phyloP scores from a whole-genome alignment of 805 yeast genomes.

The Peterozyma toletana region DNA sequence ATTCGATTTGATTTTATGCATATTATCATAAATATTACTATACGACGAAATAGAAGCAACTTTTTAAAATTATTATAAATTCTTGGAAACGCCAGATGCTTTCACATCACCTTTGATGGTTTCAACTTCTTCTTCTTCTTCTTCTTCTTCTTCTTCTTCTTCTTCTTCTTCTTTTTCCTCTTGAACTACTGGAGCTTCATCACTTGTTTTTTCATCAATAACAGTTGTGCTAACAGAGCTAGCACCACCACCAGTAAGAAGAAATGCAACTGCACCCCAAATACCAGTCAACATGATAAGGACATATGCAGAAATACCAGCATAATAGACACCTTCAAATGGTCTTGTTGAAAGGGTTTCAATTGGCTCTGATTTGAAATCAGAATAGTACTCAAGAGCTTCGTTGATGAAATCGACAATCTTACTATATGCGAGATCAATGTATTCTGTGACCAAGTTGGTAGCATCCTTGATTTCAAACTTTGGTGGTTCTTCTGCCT shows the following conservation, averaged over 20 bases:
- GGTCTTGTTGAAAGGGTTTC: constrained; percentile 38
- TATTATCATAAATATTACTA: too few species aligned
- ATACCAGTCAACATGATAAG: constrained; percentile 36
- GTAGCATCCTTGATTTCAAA: constrained; percentile 13
- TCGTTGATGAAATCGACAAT: constrained; percentile 14
- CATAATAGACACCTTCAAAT: constrained; percentile 40
- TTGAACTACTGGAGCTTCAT: constrained; percentile 7
- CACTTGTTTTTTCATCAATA: constrained; percentile 11
- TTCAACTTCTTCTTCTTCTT: constrained; percentile 12
- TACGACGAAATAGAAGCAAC: too few species aligned
- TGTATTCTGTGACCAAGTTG: constrained; percentile 4
- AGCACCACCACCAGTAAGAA: constrained; percentile 14
- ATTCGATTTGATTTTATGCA: too few species aligned
- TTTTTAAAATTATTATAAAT: too few species aligned
- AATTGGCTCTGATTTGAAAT: constrained; percentile 37
- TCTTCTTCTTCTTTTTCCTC: constrained; percentile 13
- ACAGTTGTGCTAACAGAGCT: constrained; percentile 5
- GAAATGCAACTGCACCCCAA: constrained; percentile 27
- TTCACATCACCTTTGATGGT: constrained; percentile 13
- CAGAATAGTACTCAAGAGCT: constrained; percentile 26
- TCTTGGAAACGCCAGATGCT: constrained; percentile 12
- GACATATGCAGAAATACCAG: constrained; percentile 30
- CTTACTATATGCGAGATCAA: constrained; percentile 13
- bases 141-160: constrained; percentile 12
- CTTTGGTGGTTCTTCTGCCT: constrained; percentile 37